A percentile compares a stretch with the other conserved stretches of the same genome.
Evolutionary conservation across 192 early-diverging fungal species (phyloP).

Genomic region (Podila clonocystis): DNA sequence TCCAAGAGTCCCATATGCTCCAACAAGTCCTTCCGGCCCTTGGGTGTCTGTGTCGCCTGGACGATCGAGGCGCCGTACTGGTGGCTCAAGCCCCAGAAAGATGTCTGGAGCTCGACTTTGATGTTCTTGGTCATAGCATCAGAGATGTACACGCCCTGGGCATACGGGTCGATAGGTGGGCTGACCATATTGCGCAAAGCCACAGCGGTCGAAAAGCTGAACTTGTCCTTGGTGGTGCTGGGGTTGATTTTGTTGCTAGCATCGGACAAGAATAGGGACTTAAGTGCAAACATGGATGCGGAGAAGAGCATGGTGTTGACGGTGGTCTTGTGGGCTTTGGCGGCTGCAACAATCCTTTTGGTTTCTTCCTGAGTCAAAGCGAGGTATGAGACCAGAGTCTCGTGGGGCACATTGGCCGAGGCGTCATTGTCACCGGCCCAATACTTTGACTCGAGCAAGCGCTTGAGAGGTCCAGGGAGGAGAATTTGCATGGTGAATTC

Average conservation of each 20-base stretch:
- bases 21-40: neutral
- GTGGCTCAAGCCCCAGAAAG: slow-evolving; percentile 21
- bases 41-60: slow-evolving; percentile 1
- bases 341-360: slow-evolving; percentile 7
- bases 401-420: neutral
- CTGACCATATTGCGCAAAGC: slow-evolving; percentile 13
- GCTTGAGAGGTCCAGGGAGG: slow-evolving; percentile 20
- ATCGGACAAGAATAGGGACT: slow-evolving; percentile 25
- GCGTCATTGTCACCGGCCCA: slow-evolving; percentile 37
- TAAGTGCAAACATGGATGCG: slow-evolving; percentile 25
- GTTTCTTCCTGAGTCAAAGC: slow-evolving; percentile 19
- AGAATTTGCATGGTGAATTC: slow-evolving; percentile 9
- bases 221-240: slow-evolving; percentile 21
- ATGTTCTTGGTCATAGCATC: slow-evolving; percentile 19
- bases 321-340: slow-evolving; percentile 21
- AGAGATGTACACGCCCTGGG: slow-evolving; percentile 19
- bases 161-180: slow-evolving; percentile 8
- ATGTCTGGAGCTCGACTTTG: slow-evolving; percentile 10
- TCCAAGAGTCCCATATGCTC: slow-evolving; percentile 18
- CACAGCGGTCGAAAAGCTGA: slow-evolving; percentile 11
- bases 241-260: neutral
- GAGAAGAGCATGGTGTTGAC: slow-evolving; percentile 12
- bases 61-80: slow-evolving; percentile 11
- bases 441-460: slow-evolving; percentile 15
- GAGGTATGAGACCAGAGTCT: slow-evolving; percentile 1